Base-by-base conservation (phyloP, 2,329 filamentous ascomycete genomes). In the Microsporum ferrugineum region DNA sequence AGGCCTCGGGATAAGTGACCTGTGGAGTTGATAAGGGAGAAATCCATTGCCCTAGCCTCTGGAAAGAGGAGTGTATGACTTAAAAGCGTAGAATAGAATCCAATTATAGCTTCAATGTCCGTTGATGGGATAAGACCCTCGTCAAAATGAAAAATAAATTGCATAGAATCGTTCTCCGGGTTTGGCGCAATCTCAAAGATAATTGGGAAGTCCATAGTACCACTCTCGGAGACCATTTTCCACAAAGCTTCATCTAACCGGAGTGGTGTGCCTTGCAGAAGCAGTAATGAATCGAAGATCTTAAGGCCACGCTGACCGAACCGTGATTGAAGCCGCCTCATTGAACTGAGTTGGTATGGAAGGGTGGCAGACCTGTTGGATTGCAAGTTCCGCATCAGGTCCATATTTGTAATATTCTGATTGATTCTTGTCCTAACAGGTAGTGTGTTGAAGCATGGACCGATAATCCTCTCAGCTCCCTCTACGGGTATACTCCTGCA, bases 371-470 rank as follows among this genome's bases (percentile, higher is more conserved):
- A 75, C 68, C 88, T 91, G 31, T 83, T 70, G 0, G 73, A 72
- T 58, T 91, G 86, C 1, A 89, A 78, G 1, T 75, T 71, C 61
- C 80, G 82, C 31, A 87, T 74, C 8, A 91, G 70, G 3, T 85
- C 80, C 0, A 78, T 67, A 61, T 85, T 84, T 14, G 78, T 80
- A 0, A 71, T 75, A 1, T 71, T 71, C 2, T 70, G 69, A 0
- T 78, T 73, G 7, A 88, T 63, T 36, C 83, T 74, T 14, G 84
- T 74, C 31, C 89, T 82, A 1, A 91, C 70, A 0, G 91, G 90
- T 10, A 96, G 74, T 0, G 91, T 95, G 69, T 96, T 96, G 78
- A 96, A 96, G 71, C 90, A 95, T 0, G 91, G 91, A 0, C 89
- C 90, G n/a, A 95, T 82, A 4, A 96, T 80, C 2, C 80, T 77